Base-by-base conservation (phyloP, 345 rosid species). In the Populus davidiana region DNA sequence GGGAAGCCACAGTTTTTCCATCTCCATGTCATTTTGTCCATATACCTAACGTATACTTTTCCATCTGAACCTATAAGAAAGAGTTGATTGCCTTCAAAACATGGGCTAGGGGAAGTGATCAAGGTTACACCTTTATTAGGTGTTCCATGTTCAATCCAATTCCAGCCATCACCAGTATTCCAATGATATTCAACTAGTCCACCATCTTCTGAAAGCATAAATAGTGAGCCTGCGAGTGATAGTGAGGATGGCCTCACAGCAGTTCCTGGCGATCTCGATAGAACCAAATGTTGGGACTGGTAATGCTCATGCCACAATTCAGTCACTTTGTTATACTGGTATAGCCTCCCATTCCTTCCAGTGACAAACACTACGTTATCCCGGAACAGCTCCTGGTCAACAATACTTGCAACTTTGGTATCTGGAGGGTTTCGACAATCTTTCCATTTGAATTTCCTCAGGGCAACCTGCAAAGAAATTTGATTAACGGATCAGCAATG, bases 111-210 rank as follows among this genome's bases (percentile, higher is more conserved):
- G n/a, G 93, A 77, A 67, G 89, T 80, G 54, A 85, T 82, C 77
- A 91, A 73, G 69, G 81, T 70, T 39, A 91, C 91, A 33, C 86
- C 89, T 80, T 72, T 87, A 43, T 76, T 76, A 8, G 93, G 93
- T 17, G 88, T 87, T 54, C 93, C 93, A 8, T 91, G 93, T 75
- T 89, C 93, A 66, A 87, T 81, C 93, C 93, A 91, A 73, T 78
- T 88, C 93, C 95, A 88, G 52, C 93, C 91, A 31, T 88, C 91
- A 71, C 78, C 83, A 2, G 80, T 5, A 70, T 85, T 91, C 95
- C 96, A 91, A n/a, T 89, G 85, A 69, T 91, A 90, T 80, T 91
- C 92, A 69, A 91, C 86, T 33, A 91, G 83, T 67, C 92, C 87
- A 33, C 92, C 89, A 39, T 86, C 89, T 78, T 78, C 77, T 4